Evolutionary conservation across 2,329 filamentous ascomycete genomes (phyloP), one percentile per base, ranked within the genome.

Genomic region (Paracamarosporium sp.): DNA sequence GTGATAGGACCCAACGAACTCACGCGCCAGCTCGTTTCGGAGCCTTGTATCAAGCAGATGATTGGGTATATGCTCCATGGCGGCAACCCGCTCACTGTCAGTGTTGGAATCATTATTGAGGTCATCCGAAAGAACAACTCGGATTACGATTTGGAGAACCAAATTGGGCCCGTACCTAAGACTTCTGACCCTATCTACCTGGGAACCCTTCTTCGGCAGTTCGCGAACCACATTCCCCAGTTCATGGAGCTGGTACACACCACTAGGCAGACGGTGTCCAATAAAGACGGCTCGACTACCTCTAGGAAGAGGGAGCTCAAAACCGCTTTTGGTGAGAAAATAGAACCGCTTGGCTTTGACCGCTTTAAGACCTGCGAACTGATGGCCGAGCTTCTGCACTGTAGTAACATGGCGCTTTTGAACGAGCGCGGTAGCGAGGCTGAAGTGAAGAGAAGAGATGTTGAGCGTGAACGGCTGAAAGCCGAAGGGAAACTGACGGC

Each of bases 61-160:
- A 92, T 98, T 58, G 82, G 85, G 13, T 92, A 94, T 69, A 99
- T 99, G 95, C 86, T 98, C 13, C 86, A 89, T 50, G 95, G 95
- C 36, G 95, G 95, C 25, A 98, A 99, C 69, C 90, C 95, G 5
- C 80, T 99, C 57, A 98, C 94, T 0, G 96, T 98, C 15, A 95
- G 95, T 48, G 95, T 99, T 11, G 95, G 95, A 20, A 97, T 98
- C 70, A 87, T 99, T 31, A 99, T 99, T 63, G 95, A 99, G 78
- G 95, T 99, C 44, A 99, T 99, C 74, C 87, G 95, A 59, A 99
- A 99, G 81, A 99, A 99, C 79, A 99, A 99, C 76, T 98, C 95
- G 0, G 95, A 99, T 77, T 99, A 99, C 74, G 95, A 99, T 67
- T 90, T 95, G 0, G 95, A 98, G 67, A 91, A 93, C 67, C 88